phyloP scores from a whole-genome alignment of 495 filamentous ascomycete species.

The Neurospora sp. region DNA sequence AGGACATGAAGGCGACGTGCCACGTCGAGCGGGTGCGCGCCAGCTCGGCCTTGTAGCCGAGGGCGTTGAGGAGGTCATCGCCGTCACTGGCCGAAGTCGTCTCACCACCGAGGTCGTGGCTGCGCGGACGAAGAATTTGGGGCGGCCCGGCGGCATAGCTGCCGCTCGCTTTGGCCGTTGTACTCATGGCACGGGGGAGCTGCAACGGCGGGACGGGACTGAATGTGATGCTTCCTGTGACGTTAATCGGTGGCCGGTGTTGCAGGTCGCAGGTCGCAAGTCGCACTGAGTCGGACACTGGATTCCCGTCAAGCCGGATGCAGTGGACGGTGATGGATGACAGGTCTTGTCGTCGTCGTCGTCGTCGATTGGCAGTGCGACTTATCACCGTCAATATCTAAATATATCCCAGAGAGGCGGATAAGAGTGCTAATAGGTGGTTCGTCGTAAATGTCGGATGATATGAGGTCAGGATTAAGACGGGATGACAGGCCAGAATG shows the following conservation, averaged over 20 bases:
- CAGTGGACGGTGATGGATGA: background rate
- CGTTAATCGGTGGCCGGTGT: background rate
- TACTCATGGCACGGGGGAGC: background rate
- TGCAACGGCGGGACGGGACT: background rate
- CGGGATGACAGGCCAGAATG: background rate
- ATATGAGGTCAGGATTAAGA: background rate
- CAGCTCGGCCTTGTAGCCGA: slow-evolving; percentile 45
- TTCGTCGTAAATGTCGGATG: background rate
- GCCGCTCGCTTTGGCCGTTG: background rate
- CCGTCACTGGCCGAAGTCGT: slow-evolving; percentile 12
- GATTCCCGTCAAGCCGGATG: background rate
- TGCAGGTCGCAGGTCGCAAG: background rate
- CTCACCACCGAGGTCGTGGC: background rate
- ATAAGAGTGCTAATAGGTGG: background rate
- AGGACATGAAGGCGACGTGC: slow-evolving; percentile 49
- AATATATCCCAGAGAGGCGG: background rate
- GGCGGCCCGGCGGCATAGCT: background rate
- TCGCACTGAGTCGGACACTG: background rate
- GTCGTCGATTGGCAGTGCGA: background rate
- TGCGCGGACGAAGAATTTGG: background rate
- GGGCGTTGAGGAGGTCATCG: slow-evolving; percentile 38
- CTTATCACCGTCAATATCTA: background rate
- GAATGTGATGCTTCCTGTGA: background rate
- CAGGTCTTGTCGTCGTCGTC: background rate
- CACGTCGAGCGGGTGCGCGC: slow-evolving; percentile 42